Conservation (phyloP, 306 rosid species). For the Quercus berberidifolia region DNA sequence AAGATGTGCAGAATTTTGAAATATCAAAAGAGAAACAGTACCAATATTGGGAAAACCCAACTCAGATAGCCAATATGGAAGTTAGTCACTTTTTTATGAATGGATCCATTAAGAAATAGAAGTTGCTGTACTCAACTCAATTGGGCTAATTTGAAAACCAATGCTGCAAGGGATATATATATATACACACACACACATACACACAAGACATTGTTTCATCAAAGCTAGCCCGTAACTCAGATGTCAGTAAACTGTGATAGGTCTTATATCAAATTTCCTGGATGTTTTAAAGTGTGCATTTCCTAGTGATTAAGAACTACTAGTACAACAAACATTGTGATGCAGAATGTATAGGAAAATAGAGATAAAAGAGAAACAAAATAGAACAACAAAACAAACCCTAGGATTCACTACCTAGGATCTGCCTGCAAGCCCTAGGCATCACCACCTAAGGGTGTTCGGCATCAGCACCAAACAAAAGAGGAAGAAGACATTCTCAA, state of each 20-base stretch:
- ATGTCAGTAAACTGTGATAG: too few species aligned
- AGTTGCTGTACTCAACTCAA: neutral
- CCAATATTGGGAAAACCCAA: neutral
- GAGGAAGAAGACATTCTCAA: too few species aligned
- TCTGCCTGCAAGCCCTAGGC: too few species aligned
- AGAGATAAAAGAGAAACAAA: too few species aligned
- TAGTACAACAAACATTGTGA: neutral
- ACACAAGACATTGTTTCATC: neutral
- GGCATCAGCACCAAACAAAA: too few species aligned
- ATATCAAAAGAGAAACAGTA: neutral
- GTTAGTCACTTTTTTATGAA: too few species aligned
- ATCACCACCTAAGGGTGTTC: too few species aligned
- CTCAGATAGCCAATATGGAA: too few species aligned
- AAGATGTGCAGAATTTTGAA: neutral
- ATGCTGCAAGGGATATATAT: neutral
- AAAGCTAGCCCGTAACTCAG: neutral
- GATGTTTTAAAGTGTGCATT: neutral
- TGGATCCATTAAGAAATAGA: too few species aligned
- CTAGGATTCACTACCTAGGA: too few species aligned
- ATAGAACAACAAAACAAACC: too few species aligned
- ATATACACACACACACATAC: neutral
- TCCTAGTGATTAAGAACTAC: neutral
- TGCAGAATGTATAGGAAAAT: too few species aligned
- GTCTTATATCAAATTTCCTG: neutral
- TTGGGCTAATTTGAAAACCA: neutral